Evolutionary conservation across 805 yeast species (phyloP).

Genomic region (Saturnispora halmiae): DNA sequence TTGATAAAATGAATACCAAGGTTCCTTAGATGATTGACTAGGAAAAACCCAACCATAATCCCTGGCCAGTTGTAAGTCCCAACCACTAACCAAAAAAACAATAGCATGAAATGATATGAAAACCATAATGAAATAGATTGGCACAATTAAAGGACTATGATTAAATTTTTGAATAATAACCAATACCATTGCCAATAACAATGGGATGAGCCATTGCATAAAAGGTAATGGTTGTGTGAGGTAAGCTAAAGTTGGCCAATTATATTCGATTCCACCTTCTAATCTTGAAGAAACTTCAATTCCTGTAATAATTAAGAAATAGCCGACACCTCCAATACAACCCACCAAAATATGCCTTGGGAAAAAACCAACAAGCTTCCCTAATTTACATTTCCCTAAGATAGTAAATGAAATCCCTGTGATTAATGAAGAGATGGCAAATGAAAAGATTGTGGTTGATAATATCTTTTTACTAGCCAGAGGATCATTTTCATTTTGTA

Average conservation of each 20-base stretch:
- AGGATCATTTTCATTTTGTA: conserved; percentile 28
- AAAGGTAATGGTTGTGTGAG: conserved; percentile 38
- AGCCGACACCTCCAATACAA: conserved; percentile 98
- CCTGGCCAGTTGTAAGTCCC: conserved; percentile 55
- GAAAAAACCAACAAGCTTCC: conserved; percentile 86
- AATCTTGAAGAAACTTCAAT: conserved; percentile 81
- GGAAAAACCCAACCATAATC: conserved; percentile 79
- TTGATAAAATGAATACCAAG: conserved; percentile 86
- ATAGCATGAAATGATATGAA: conserved; percentile 61
- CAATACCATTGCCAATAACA: conserved; percentile 50
- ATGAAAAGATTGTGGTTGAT: conserved; percentile 73
- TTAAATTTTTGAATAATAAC: conserved; percentile 51
- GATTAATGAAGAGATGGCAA: conserved; percentile 70
- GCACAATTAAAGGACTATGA: conserved; percentile 65
- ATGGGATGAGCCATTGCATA: conserved; percentile 64
- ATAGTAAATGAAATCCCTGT: conserved; percentile 76
- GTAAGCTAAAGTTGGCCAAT: conserved; percentile 42
- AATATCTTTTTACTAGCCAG: conserved; percentile 7
- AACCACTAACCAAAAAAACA: conserved; percentile 54
- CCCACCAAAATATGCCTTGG: conserved; percentile 95
- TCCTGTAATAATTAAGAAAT: conserved; percentile 82
- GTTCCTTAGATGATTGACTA: conserved; percentile 52
- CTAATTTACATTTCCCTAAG: conserved; percentile 72
- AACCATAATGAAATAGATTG: conserved; percentile 66
- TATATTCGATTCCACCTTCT: conserved; percentile 64